These are phyloP conservation scores for Geotrichum bryndzae DNA, from an alignment of 1,139 yeast genomes.

Conservation along the genomic window DNA sequence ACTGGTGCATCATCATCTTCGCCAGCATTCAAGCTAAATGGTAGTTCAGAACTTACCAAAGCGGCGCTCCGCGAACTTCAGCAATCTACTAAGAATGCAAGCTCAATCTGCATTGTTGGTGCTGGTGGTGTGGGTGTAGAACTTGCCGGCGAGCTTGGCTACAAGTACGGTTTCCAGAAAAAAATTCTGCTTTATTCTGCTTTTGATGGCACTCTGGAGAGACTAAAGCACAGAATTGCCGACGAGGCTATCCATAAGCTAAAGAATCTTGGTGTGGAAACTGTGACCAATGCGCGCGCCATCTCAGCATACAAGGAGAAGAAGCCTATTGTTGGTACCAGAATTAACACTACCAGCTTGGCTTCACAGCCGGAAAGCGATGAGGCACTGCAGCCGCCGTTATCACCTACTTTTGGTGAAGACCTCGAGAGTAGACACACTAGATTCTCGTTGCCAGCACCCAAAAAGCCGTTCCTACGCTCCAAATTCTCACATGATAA, in stretches of 20 bases:
- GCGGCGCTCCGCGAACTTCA: slow-evolving; percentile 11
- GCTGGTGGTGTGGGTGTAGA: slow-evolving; percentile 29
- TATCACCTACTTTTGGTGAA: not conserved
- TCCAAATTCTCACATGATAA: not conserved
- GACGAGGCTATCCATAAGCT: slow-evolving; percentile 1
- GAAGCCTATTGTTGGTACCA: not conserved
- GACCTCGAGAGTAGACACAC: not conserved
- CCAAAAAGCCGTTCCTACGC: not conserved
- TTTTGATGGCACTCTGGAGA: slow-evolving; percentile 7
- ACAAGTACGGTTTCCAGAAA: slow-evolving; percentile 21
- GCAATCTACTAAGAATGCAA: slow-evolving; percentile 13
- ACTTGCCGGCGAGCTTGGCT: slow-evolving; percentile 26
- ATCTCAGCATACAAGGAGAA: slow-evolving; percentile 5
- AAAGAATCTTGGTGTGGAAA: slow-evolving; percentile 3
- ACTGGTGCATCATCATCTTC: slow-evolving; percentile 19
- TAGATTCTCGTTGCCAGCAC: not conserved
- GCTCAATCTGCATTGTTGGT: slow-evolving; percentile 24
- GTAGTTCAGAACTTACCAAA: slow-evolving; percentile 14
- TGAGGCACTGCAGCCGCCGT: not conserved
- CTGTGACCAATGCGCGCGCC: slow-evolving; percentile 6
- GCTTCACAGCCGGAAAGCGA: not conserved
- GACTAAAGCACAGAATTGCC: not conserved
- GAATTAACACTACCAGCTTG: not conserved
- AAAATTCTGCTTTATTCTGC: slow-evolving; percentile 15
- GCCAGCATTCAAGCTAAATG: slow-evolving; percentile 18